phyloP scores from a whole-genome alignment of 108 stramenopile genomes.

The Mayamaea pseudoterrestris region DNA sequence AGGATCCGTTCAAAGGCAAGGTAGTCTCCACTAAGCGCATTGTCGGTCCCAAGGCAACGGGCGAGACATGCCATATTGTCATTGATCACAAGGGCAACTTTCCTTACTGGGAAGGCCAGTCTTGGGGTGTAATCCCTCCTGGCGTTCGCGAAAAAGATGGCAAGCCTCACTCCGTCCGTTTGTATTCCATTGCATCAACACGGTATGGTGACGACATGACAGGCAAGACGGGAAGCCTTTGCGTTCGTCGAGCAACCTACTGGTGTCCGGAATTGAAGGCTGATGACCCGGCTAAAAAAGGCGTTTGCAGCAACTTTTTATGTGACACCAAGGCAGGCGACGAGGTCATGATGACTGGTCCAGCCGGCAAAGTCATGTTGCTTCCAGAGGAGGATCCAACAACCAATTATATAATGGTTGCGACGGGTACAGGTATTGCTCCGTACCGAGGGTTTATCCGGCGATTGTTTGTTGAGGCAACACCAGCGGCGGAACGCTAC shows the following conservation, averaged over 20 bases:
- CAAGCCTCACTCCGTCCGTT: constrained; percentile 92
- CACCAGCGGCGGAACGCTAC: constrained; percentile 82
- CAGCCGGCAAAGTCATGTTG: constrained; percentile 97
- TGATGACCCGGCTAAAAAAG: constrained; percentile 97
- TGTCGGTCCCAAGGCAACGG: constrained; percentile 94
- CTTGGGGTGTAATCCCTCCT: constrained; percentile 93
- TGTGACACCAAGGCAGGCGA: constrained; percentile 90
- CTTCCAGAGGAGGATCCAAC: constrained; percentile 90
- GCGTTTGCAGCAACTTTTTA: constrained; percentile 96
- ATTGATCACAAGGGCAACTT: constrained; percentile 95
- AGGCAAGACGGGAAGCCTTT: constrained; percentile 90
- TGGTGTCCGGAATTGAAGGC: constrained; percentile 89
- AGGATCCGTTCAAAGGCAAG: constrained; percentile 92
- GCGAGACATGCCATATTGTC: constrained; percentile 96
- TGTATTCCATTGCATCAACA: constrained; percentile 96
- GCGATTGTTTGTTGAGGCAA: constrained; percentile 91
- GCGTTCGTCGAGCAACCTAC: constrained; percentile 95
- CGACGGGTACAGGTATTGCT: constrained; percentile 96
- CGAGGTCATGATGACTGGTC: constrained; percentile 86
- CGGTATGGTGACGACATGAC: constrained; percentile 98
- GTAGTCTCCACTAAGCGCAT: constrained; percentile 94
- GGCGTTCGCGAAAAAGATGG: constrained; percentile 88
- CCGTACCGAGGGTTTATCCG: constrained; percentile 96
- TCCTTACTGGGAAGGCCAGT: constrained; percentile 98
- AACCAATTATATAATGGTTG: constrained; percentile 97